These are phyloP conservation scores for Tagetes erecta DNA, from an alignment of 129 eudicot species.

Conservation along the genomic window DNA sequence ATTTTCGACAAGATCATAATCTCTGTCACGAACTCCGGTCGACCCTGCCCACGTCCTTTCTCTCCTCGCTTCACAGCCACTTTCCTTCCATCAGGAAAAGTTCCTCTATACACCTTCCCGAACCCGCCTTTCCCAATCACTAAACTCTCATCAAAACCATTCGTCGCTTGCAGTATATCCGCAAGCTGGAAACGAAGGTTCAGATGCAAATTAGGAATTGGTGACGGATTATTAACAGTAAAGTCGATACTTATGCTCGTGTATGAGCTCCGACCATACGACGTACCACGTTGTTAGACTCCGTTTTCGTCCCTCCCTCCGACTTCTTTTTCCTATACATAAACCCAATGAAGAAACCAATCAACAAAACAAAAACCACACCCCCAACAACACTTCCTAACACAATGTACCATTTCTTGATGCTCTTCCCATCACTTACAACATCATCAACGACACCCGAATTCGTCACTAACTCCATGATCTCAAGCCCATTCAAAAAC, in stretches of 20 bases:
- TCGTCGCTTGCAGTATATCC: slow-evolving; percentile 49
- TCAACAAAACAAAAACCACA: too few species aligned
- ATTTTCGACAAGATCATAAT: slow-evolving; percentile 56
- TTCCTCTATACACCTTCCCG: slow-evolving; percentile 68
- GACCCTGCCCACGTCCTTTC: slow-evolving; percentile 58
- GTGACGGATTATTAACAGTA: slow-evolving; percentile 30
- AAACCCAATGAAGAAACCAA: too few species aligned
- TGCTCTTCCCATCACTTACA: too few species aligned
- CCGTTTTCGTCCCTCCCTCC: too few species aligned
- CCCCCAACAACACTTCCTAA: too few species aligned
- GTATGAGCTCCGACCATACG: slow-evolving; percentile 40
- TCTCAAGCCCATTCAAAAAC: slow-evolving; percentile 63
- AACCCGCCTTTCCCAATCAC: slow-evolving; percentile 70
- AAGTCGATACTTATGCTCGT: slow-evolving; percentile 29
- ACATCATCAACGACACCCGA: too few species aligned
- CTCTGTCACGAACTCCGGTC: slow-evolving; percentile 60
- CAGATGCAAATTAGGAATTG: slow-evolving; percentile 32
- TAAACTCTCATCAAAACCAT: slow-evolving; percentile 42
- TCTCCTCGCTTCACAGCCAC: slow-evolving; percentile 66
- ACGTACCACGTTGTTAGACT: too few species aligned
- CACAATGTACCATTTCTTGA: too few species aligned
- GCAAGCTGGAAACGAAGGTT: slow-evolving; percentile 44
- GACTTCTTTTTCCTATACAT: too few species aligned
- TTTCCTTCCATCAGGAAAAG: slow-evolving; percentile 38
- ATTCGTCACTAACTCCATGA: slow-evolving; percentile 33